Percentiles rank a stretch among this genome's conserved stretches.
phyloP scores from a whole-genome alignment of 2,329 filamentous ascomycete species.

The Clarireedia paspali region DNA sequence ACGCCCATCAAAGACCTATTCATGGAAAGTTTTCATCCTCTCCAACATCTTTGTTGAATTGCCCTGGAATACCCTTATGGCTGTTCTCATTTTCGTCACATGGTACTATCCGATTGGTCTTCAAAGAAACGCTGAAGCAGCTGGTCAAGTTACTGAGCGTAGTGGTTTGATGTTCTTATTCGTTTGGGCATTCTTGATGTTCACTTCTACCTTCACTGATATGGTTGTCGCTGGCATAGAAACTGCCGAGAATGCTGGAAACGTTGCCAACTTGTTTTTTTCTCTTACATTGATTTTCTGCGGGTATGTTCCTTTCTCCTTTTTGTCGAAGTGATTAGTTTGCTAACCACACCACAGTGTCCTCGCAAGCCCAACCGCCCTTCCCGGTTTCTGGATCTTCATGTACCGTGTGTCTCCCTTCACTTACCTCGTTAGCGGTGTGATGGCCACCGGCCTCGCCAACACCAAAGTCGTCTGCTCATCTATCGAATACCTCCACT shows the following conservation, averaged over 20 bases:
- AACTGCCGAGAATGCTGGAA: conserved; percentile 66
- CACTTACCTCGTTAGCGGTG: conserved; percentile 69
- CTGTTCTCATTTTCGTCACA: conserved; percentile 65
- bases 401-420: conserved; percentile 81
- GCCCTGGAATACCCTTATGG: conserved; percentile 71
- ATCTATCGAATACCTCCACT: conserved; percentile 58
- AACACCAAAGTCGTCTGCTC: conserved; percentile 61
- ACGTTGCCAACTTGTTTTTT: conserved; percentile 70
- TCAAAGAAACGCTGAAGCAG: conserved; percentile 58
- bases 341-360: conserved; percentile 40
- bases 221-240: conserved; percentile 72
- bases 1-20: conserved; percentile 71
- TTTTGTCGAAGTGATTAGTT: not conserved
- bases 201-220: conserved; percentile 73
- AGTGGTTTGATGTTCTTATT: conserved; percentile 75
- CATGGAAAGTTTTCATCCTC: conserved; percentile 58
- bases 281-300: conserved; percentile 69
- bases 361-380: conserved; percentile 50
- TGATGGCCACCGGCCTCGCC: conserved; percentile 64
- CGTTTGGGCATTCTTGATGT: conserved; percentile 67
- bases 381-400: conserved; percentile 77
- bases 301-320: conserved; percentile 23
- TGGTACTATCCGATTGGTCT: conserved; percentile 80
- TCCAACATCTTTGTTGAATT: conserved; percentile 78
- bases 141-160: conserved; percentile 55